Evolutionary conservation across 2,329 filamentous ascomycete species (phyloP), one percentile per base, ranked within the genome.

Genomic region (Aspergillus tamarii): DNA sequence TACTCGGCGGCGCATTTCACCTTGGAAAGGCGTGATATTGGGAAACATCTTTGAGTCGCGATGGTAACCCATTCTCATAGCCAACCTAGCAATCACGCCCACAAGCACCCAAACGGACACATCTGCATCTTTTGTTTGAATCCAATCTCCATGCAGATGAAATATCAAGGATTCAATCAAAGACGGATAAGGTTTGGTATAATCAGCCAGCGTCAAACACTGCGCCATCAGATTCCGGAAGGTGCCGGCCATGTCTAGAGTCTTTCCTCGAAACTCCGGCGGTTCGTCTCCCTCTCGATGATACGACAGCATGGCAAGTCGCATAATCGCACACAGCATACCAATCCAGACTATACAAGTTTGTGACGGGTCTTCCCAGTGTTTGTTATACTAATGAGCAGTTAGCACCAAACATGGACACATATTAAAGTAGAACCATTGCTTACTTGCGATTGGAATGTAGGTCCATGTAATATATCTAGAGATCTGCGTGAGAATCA

Each of bases 381-480:
- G 86, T 66, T 81, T 81, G 66, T 89, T 86, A 70, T 89, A 90
- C 76, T 88, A 79, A 45, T 26, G 23, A 11, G 32, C 21, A 32
- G 46, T 58, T 32, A 56, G 21, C 28, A 54, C 67, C 50, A 70
- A 64, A 23, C 56, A 39, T 21, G 50, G 19, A 2, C 45, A 36
- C n/a, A n/a, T 30, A 19, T 12, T 26, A 14, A 26, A 41, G 21
- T 39, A 30, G 26, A 19, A 9, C 54, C 19, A 3, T 32, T 50
- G 11, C 71, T 72, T 75, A 92, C 82, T 76, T 91, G 87, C 71
- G 90, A 87, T 72, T 94, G 89, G 72, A 97, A 97, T 0, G 92
- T 94, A 12, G 93, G 94, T 0, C 89, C 89, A 72, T 96, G 92
- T 57, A 95, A 86, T 67, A 95, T 88, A 73, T 88, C 89, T 75